Evolutionary conservation across 352 stramenopile species (phyloP), one percentile per base, ranked within the genome.

Genomic region (Aphanomyces cochlioides): DNA sequence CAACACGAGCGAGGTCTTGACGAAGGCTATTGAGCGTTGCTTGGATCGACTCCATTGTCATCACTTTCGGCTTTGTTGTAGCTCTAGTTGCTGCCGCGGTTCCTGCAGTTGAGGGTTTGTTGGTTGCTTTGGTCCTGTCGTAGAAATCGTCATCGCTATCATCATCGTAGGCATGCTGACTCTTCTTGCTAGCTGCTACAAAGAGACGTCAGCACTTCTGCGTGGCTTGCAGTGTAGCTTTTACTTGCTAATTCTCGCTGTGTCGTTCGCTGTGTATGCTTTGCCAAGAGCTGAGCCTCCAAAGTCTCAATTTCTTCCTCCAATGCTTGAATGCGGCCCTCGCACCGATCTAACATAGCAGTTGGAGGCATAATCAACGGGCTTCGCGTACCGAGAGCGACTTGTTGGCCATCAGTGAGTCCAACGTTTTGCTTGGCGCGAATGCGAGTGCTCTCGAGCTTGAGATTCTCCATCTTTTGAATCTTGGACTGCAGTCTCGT

Each of bases 391-490:
- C 54, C 66, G 28, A 72, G 56, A 10, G 72, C 73, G 17, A 78
- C 68, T 68, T 89, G 73, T 67, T 94, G 87, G 38, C 85, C 85
- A 7, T 90, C 83, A 0, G 78, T 80, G 8, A 93, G 72, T 0
- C 83, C 85, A 7, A 80, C 73, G 50, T 89, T 75, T 66, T 92
- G 82, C 66, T 95, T 95, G 57, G 83, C 83, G 21, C 84, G 58
- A 56, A 95, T 95, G 7, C 84, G 75, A 58, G 71, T 65, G n/a
- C 64, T 80, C 68, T 95, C 87, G 19, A 78, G 63, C 61, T 90
- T 79, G 2, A 95, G 67, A 53, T 95, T 90, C 48, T 90, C 80
- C 77, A 96, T 85, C 73, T 96, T 97, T 6, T 72, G 67, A n/a
- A 95, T 87, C 17, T 87, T 85, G 12, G 75, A 77, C 70, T 94